Base-by-base conservation (phyloP, 306 rosid genomes). In the Vicia sativa region DNA sequence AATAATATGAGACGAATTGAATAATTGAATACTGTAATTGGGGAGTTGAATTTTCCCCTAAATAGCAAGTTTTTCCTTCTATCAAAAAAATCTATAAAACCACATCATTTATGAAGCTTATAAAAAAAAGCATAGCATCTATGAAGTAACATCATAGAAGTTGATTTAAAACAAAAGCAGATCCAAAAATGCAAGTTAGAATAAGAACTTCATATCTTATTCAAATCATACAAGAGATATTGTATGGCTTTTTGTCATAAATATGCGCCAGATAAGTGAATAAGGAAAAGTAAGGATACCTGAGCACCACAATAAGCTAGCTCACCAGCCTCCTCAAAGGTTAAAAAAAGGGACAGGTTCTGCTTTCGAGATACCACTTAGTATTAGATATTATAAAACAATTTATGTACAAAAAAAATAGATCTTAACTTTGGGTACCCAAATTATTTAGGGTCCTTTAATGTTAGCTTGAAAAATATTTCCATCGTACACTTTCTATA, bases 281-380 rank as follows among this genome's bases (percentile, higher is more conserved):
- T 56, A 70, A 8, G 60, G 7, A n/a, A 48, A 54, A 31, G 62
- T 65, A 64, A 58, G 5, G 11, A 69, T 83, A 92, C 98, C 96
- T 93, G 98, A 77, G 98, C 98, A 83, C 98, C 98, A 83, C 86
- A 93, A 76, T 93, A 90, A 70, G 98, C 98, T 73, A 93, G 96
- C 78, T 93, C 97, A 15, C 97, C 96, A 58, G 98, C 97, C 89
- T 93, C 98, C 4, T 90, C 98, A 60, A 93, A 93, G 18, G 97
- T 93, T 90, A 93, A 82, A 80, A 71, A 80, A 7, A n/a, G 98
- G 97, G 34, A 93, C 96, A 58, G 96, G 93, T 79, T 86, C 72
- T 42, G 98, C 96, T 11, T 14, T 71, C 28, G 85, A 69, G 61
- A n/a, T n/a, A n/a, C n/a, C n/a, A n/a, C n/a, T n/a, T n/a, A n/a